Base-by-base conservation (phyloP, 202 grass and related monocot genomes). In the Carex arenaria region DNA sequence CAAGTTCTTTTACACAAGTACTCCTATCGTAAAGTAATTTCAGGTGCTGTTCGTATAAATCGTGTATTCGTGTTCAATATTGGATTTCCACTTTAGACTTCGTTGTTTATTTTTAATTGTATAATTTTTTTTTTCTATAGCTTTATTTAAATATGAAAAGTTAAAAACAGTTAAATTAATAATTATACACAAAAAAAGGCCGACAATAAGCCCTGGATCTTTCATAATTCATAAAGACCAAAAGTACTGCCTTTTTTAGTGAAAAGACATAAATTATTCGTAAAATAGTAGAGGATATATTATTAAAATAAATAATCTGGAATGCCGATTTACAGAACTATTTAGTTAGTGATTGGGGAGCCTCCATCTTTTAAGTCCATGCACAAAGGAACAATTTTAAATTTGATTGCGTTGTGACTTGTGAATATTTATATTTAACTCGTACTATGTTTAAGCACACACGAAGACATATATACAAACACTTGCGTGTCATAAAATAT, bases 341-440 rank as follows among this genome's bases (percentile, higher is more conserved):
- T 57, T 15, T 77, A 77, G 80, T 32, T 67, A 64, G 61, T 81
- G 45, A 81, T 81, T 81, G 79, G 34, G 30, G 79, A 22, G 22
- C 40, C 61, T 82, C 63, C 63, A 66, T 64, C 9, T 54, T 5
- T 47, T 30, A 77, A 55, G 14, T 77, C 72, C 72, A 77, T 34
- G 72, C 51, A 77, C 28, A 77, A n/a, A 45, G 72, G 28, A n/a
- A 77, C 51, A 18, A 55, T 34, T 77, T 77, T 67, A 49, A 82
- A 68, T 82, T 12, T 68, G 61, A 82, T 67, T n/a, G 19, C 56
- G 47, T 74, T 60, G 26, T 78, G 73, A 78, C 31, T 66, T 60
- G 26, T 78, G 73, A 78, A 55, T 66, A 67, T 82, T 81, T 81
- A 47, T 64, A 65, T 81, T 49, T 81, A 81, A 66, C 59, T 68